Evolutionary conservation across 176 grass and related monocot genomes (phyloP).

Genomic region (Oryza longistaminata): DNA sequence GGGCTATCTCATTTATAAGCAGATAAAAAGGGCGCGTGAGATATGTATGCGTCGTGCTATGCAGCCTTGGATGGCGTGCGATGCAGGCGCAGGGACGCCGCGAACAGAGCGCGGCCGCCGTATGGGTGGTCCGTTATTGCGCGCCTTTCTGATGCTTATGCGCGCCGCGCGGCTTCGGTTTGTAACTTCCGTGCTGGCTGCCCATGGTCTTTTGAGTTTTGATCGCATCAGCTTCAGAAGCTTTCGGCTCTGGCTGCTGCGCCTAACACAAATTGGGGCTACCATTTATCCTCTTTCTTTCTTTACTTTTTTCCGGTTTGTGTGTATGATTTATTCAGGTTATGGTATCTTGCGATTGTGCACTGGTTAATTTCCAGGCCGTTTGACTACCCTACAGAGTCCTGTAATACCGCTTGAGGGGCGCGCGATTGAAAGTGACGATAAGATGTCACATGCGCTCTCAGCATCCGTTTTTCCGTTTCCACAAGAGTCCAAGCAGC

Average conservation of each 20-base stretch:
- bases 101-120: neutral
- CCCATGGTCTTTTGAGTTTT: neutral
- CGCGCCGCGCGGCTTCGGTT: neutral
- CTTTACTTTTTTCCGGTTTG: too few relatives aligned
- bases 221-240: neutral
- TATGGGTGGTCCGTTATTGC: neutral
- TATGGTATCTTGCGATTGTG: too few relatives aligned
- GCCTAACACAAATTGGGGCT: too few relatives aligned
- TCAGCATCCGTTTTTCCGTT: too few relatives aligned
- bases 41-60: neutral
- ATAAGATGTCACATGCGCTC: too few relatives aligned
- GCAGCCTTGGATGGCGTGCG: neutral
- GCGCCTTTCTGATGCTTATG: neutral
- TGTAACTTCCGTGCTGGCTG: neutral
- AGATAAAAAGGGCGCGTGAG: slow-evolving; percentile 21
- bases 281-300: too few relatives aligned
- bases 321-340: too few relatives aligned
- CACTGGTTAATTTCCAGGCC: too few relatives aligned
- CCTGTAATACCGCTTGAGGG: too few relatives aligned
- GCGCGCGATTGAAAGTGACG: too few relatives aligned
- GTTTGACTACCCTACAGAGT: too few relatives aligned
- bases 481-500: too few relatives aligned
- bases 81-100: neutral
- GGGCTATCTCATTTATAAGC: neutral
- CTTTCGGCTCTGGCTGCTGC: neutral